These are phyloP conservation scores for Leccinum rimulosum DNA, from an alignment of 768 basidiomycete genomes.

Conservation along the genomic window DNA sequence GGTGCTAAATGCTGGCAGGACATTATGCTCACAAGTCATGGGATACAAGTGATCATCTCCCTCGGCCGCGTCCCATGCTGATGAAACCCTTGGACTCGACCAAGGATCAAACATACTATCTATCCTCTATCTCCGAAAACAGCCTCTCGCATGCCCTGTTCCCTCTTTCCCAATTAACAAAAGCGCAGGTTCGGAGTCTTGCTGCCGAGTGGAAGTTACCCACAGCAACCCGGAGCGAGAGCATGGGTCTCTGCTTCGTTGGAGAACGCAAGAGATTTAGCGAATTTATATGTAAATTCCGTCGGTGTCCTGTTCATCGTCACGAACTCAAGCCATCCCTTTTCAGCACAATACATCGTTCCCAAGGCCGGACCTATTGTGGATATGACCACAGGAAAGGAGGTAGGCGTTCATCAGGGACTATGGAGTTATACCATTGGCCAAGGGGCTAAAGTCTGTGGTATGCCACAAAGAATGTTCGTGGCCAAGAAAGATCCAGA, in stretches of 20 bases:
- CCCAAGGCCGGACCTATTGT: slow-evolving; percentile 70
- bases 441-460: slow-evolving; percentile 67
- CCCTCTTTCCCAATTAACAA: slow-evolving; percentile 66
- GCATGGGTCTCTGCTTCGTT: slow-evolving; percentile 95
- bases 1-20: slow-evolving; percentile 41
- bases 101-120: slow-evolving; percentile 94
- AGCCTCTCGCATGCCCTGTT: slow-evolving; percentile 72
- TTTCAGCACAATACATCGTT: slow-evolving; percentile 71
- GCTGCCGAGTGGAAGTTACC: slow-evolving; percentile 62
- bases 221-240: slow-evolving; percentile 76
- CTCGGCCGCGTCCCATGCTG: slow-evolving; percentile 45
- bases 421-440: slow-evolving; percentile 88
- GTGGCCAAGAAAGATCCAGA: slow-evolving; percentile 68
- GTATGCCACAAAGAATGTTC: slow-evolving; percentile 61
- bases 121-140: slow-evolving; percentile 70
- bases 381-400: slow-evolving; percentile 50
- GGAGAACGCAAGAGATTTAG: slow-evolving; percentile 75
- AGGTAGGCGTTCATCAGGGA: slow-evolving; percentile 64
- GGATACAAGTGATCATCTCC: slow-evolving; percentile 20
- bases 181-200: slow-evolving; percentile 69
- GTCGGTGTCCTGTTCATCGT: not conserved
- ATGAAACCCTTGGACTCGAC: slow-evolving; percentile 50
- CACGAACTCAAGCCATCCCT: not conserved
- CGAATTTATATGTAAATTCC: slow-evolving; percentile 63
- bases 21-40: slow-evolving; percentile 82